Conservation (phyloP, 805 yeast genomes). For the Clavispora santaluciae region DNA sequence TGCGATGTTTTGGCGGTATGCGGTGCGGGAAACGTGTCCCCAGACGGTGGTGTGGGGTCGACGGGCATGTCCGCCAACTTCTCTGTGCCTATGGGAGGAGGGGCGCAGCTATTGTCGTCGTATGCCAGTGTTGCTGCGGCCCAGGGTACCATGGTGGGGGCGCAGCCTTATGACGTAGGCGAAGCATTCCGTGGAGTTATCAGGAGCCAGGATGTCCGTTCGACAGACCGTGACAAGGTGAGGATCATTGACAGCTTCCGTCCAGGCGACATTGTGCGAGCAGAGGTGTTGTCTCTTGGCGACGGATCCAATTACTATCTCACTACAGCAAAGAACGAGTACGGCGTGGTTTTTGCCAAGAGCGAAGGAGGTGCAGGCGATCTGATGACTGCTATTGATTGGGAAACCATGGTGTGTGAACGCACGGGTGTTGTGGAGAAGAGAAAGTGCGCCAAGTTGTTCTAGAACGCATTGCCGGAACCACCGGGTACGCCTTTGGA, state of each 20-base stretch:
- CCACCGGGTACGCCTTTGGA: no score
- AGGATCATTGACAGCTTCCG: conserved; percentile 71
- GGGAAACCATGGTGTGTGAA: conserved; percentile 90
- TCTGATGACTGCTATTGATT: conserved; percentile 82
- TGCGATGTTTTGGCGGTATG: conserved; percentile 72
- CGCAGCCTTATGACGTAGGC: conserved; percentile 62
- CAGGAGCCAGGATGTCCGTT: conserved; percentile 81
- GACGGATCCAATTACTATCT: conserved; percentile 91
- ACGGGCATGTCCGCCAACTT: conserved; percentile 40
- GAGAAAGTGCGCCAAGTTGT: conserved; percentile 92
- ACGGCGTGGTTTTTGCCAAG: conserved; percentile 90
- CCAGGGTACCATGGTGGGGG: conserved; percentile 34
- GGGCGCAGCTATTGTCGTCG: conserved; percentile 40
- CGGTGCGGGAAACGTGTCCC: conserved; percentile 49
- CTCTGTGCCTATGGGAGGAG: conserved; percentile 46
- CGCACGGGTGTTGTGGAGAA: conserved; percentile 67
- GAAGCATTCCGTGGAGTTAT: conserved; percentile 86
- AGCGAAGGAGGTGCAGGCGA: conserved; percentile 66
- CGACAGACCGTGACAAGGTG: conserved; percentile 86
- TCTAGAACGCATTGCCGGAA: no score
- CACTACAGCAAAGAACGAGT: conserved; percentile 82
- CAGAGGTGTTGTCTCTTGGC: conserved; percentile 79
- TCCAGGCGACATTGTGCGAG: conserved; percentile 92
- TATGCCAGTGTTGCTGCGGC: conserved; percentile 34
- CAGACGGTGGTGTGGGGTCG: conserved; percentile 65